Base-by-base conservation (phyloP, 345 rosid species). In the Xanthoceras sorbifolium region DNA sequence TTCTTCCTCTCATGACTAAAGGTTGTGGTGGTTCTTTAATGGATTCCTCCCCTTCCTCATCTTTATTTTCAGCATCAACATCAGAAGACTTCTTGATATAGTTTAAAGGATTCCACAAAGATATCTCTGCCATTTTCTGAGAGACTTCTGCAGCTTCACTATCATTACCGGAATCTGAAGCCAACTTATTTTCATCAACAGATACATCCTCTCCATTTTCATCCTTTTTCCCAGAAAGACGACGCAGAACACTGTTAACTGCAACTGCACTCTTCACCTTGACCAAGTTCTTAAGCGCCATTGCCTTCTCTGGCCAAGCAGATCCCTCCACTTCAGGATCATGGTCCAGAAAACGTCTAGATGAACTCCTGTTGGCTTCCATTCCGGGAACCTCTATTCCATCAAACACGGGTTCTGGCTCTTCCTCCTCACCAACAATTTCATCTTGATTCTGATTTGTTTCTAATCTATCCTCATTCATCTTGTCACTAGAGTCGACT, bases 291-390 rank as follows among this genome's bases (percentile, higher is more conserved):
- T 85, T 89, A 71, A 94, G 76, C 22, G 88, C 86, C 64, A 69
- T 81, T 50, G 93, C 97, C 88, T 88, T 94, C 78, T 85, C 92
- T 25, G 97, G 91, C 96, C 90, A 87, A 25, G 46, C 84, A 77
- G 88, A 82, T 52, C 83, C 84, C 69, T 85, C 90, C 68, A 67
- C 63, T 60, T 77, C 82, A 36, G 84, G 52, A 69, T 61, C 85
- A 75, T 76, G 75, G 76, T 82, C 90, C 40, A 67, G 69, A 25
- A 84, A 83, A 31, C 32, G 77, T 15, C 69, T 61, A 78, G 90
- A 83, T 36, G 64, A 25, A 74, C 79, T 78, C 44, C 73, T 72
- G 22, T 76, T 61, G 74, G 78, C 82, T 82, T 86, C 86, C 83
- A 80, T 81, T 61, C 73, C 89, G 64, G 85, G 85, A 79, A 83